Conservation (phyloP, 192 early-diverging fungal species). For the Pilobolus umbonatus region DNA sequence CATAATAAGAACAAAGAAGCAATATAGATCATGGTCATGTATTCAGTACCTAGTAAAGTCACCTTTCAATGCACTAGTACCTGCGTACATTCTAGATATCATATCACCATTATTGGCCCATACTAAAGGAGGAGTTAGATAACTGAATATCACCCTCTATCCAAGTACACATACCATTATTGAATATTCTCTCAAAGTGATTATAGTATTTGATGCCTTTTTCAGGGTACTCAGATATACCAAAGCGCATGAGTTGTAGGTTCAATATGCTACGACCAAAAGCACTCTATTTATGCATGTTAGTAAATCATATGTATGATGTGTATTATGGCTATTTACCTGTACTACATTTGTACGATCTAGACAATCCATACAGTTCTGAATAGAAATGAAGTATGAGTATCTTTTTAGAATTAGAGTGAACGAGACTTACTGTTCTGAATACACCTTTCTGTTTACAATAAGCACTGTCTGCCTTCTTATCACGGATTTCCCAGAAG, state of each 20-base stretch:
- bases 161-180: conserved; percentile 27
- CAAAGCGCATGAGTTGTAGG: conserved; percentile 62
- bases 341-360: conserved; percentile 93
- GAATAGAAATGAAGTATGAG: background rate
- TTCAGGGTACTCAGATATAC: conserved; percentile 61
- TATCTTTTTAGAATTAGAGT: background rate
- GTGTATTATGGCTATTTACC: conserved; percentile 31
- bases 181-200: conserved; percentile 62
- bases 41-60: conserved; percentile 63
- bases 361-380: conserved; percentile 98
- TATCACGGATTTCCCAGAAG: conserved; percentile 11
- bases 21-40: background rate
- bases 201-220: conserved; percentile 57
- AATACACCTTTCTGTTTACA: conserved; percentile 39
- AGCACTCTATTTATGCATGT: conserved; percentile 39
- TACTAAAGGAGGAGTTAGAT: conserved; percentile 27
- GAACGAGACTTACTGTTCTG: conserved; percentile 41
- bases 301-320: background rate
- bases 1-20: background rate
- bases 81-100: conserved; percentile 72
- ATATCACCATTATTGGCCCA: conserved; percentile 84
- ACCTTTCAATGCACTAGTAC: conserved; percentile 73
- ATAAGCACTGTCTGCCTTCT: conserved; percentile 23
- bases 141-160: background rate
- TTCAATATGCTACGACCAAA: conserved; percentile 61